Base-by-base conservation (phyloP, 2,329 filamentous ascomycete species). In the Pseudopithomyces chartarum region DNA sequence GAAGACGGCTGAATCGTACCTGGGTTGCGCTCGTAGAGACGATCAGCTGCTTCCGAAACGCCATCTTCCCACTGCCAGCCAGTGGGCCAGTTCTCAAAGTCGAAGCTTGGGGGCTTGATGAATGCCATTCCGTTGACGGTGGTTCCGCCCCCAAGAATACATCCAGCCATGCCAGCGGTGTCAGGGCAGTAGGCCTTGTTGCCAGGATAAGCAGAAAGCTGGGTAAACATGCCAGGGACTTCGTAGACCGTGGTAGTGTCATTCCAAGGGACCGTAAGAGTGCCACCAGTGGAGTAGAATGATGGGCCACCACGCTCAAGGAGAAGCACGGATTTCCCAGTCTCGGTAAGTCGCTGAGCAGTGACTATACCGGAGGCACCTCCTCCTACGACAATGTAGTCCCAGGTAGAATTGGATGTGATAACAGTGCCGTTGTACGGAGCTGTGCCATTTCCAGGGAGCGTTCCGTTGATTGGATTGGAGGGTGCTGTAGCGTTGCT, bases 321-420 rank as follows among this genome's bases (percentile, higher is more conserved):
- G 7, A 79, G 68, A 4, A 79, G 68, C 2, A 78, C 76, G 10
- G 69, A 73, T 34, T 66, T 68, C 32, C 74, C 74, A 20, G 71
- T 67, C 63, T 78, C 75, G 6, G 72, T 73, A 10, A 78, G 66
- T 15, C 74, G 67, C 55, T 73, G 68, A 3, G 76, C 75, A 1
- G 69, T 67, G 19, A 78, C 64, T 55, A 78, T 64, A 22, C 76
- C 76, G 4, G 74, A 68, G 12, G 74, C 68, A 17, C 76, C 76
- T 22, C 69, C 76, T 38, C 76, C 76, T 1, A 73, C 75, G 10
- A 79, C 70, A 17, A 79, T 78, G 49, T 76, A 76, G 48, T 79
- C 76, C 56, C 76, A 78, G 2, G 75, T 77, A 1, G 58, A 55
- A 64, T 76, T 77, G 6, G 50, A 58, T 15, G 54, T 36, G n/a